Conservation (phyloP, 495 filamentous ascomycete genomes). For the Penicillium nucicola region DNA sequence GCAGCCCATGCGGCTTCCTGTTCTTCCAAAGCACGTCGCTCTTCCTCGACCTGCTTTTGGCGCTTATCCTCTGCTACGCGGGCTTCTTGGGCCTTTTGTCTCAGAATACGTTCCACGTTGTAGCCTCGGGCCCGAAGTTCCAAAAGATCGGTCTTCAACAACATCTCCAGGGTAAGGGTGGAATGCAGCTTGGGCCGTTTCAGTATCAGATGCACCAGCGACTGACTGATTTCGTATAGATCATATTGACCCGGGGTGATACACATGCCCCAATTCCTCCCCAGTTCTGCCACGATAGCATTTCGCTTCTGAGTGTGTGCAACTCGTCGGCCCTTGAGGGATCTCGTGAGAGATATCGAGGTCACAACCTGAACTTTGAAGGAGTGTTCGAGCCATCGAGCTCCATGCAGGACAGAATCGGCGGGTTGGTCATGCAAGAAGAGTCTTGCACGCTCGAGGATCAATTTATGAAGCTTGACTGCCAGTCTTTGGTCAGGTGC, state of each 20-base stretch:
- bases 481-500: slow-evolving; percentile 52
- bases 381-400: slow-evolving; percentile 85
- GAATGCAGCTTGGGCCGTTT: slow-evolving; percentile 81
- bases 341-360: slow-evolving; percentile 68
- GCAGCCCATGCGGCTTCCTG: slow-evolving; percentile 55
- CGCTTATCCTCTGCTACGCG: slow-evolving; percentile 79
- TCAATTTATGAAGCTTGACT: slow-evolving; percentile 65
- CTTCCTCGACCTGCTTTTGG: slow-evolving; percentile 72
- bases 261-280: slow-evolving; percentile 47
- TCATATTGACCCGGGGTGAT: slow-evolving; percentile 65
- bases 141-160: slow-evolving; percentile 76
- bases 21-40: slow-evolving; percentile 61
- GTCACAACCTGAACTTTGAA: slow-evolving; percentile 72
- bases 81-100: slow-evolving; percentile 77
- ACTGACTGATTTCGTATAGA: slow-evolving; percentile 84
- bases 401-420: slow-evolving; percentile 74
- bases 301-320: slow-evolving; percentile 67
- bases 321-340: slow-evolving; percentile 62
- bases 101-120: slow-evolving; percentile 90
- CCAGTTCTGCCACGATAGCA: slow-evolving; percentile 57
- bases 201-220: slow-evolving; percentile 73
- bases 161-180: slow-evolving; percentile 79
- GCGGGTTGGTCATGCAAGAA: slow-evolving; percentile 74
- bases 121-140: slow-evolving; percentile 80
- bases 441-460: slow-evolving; percentile 80